phyloP scores from a whole-genome alignment of 2,329 filamentous ascomycete genomes.

The Ophiocordyceps sinensis region DNA sequence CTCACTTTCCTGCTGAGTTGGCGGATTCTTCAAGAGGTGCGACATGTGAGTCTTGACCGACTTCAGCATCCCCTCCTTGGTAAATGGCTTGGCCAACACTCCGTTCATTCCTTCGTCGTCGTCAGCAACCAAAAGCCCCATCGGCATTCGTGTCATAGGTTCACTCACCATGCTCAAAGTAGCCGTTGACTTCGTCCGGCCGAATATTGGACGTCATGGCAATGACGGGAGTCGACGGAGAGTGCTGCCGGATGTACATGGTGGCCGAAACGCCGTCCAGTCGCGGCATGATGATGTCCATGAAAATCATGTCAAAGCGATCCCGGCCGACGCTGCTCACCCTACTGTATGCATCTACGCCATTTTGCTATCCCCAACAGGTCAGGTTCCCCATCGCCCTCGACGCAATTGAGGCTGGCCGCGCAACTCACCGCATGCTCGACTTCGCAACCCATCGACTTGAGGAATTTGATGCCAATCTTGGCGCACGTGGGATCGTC shows the following conservation, averaged over 20 bases:
- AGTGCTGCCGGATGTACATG: slow-evolving; percentile 79
- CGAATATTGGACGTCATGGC: slow-evolving; percentile 99
- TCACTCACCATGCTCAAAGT: slow-evolving; percentile 81
- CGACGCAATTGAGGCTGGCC: slow-evolving; percentile 4
- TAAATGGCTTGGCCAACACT: slow-evolving; percentile 93
- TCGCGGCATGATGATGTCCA: slow-evolving; percentile 96
- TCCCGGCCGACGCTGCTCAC: slow-evolving; percentile 38
- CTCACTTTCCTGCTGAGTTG: slow-evolving; percentile 24
- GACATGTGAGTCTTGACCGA: slow-evolving; percentile 80
- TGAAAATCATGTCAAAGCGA: slow-evolving; percentile 57
- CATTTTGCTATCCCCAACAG: slow-evolving; percentile 39
- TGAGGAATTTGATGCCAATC: slow-evolving; percentile 53
- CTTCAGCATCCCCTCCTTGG: slow-evolving; percentile 68
- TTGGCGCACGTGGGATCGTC: slow-evolving; percentile 55
- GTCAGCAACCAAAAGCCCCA: background rate
- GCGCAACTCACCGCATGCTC: slow-evolving; percentile 44
- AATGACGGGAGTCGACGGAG: slow-evolving; percentile 72
- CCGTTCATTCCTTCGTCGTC: slow-evolving; percentile 73
- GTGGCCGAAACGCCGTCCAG: slow-evolving; percentile 91
- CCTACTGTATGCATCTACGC: slow-evolving; percentile 81
- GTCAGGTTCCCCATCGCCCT: slow-evolving; percentile 5
- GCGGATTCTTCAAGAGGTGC: slow-evolving; percentile 61
- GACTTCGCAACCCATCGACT: slow-evolving; percentile 51
- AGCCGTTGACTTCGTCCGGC: slow-evolving; percentile 91
- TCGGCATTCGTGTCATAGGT: background rate